phyloP scores from a whole-genome alignment of 441 rosid species.

The Pelargonium fulgidum region DNA sequence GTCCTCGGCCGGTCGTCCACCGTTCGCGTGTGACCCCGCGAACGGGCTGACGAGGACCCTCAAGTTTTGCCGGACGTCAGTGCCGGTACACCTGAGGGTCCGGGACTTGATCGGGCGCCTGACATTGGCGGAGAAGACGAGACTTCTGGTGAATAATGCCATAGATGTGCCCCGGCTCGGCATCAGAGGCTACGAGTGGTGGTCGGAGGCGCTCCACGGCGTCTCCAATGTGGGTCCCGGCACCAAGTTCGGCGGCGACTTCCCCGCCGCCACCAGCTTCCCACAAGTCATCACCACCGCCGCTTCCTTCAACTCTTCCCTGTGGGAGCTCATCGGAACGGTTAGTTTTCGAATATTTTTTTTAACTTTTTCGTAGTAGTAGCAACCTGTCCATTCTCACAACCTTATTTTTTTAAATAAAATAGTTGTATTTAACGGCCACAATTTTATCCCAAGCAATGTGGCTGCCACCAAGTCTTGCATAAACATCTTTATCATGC shows the following conservation, averaged over 20 bases:
- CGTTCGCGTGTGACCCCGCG: constrained; percentile 79
- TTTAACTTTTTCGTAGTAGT: too few species aligned
- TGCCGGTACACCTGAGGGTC: constrained; percentile 52
- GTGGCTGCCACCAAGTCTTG: too few species aligned
- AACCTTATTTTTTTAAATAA: too few species aligned
- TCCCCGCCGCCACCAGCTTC: constrained; percentile 84
- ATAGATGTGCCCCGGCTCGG: constrained; percentile 68
- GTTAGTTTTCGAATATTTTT: constrained; percentile 22
- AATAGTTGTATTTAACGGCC: too few species aligned
- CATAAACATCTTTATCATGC: too few species aligned
- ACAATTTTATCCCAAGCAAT: too few species aligned
- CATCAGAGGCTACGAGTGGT: constrained; percentile 83
- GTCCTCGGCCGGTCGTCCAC: constrained; percentile 28
- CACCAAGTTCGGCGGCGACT: constrained; percentile 60
- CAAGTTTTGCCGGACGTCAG: constrained; percentile 48
- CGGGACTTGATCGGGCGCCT: constrained; percentile 57
- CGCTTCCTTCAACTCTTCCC: constrained; percentile 71
- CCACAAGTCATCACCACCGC: constrained; percentile 94
- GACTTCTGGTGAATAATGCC: constrained; percentile 62
- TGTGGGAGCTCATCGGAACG: constrained; percentile 91
- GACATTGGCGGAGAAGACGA: constrained; percentile 64
- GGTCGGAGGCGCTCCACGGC: constrained; percentile 99
- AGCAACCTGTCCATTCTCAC: too few species aligned
- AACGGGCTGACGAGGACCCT: constrained; percentile 49
- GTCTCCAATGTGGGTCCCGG: constrained; percentile 92